Evolutionary conservation across 164 flowering plant genomes (phyloP), one percentile per base, ranked within the genome.

Genomic region (Nymphaea thermarum): DNA sequence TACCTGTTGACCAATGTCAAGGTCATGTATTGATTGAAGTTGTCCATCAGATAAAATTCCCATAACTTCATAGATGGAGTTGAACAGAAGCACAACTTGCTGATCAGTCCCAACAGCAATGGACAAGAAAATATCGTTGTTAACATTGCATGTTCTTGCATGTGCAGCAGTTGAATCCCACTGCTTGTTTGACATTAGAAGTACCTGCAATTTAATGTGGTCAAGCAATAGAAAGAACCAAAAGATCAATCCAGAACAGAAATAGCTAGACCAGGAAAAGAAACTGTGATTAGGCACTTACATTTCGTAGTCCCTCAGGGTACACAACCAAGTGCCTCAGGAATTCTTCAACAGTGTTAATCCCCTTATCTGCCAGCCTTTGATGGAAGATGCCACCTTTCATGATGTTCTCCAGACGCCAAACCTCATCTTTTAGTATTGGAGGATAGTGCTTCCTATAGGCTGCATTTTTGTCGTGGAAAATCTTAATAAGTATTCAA

Each of bases 391-490:
- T 84, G 43, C 98, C 98, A 11, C 83, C 89, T 75, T 87, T 93
- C 15, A 88, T 88, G 5, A 90, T 88, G 78, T 80, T 90, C 75
- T 86, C 90, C 6, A 93, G 79, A 7, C 96, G 85, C 98, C 96
- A 93, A 3, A 93, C 90, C 15, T 90, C 89, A 61, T 93, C 98
- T 0, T 73, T 74, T 36, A 88, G 71, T 62, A 59, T 71, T 11
- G 98, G 98, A 42, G 95, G 96, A 43, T 87, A 75, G 70, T 90
- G 96, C 76, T 93, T 93, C 80, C 78, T 84, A 80, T 93, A 93
- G 75, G 80, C 98, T 93, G 82, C 12, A 68, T 5, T 51, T 51
- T 25, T 25, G 36, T 25, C 36, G 36, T 25, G 36, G 36, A 25
- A 25, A 25, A 25, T 25, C 36, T 25, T 25, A 25, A 25, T 25